These are phyloP conservation scores for Venturia aucupariae DNA, from an alignment of 2,329 filamentous ascomycete genomes.

Conservation along the genomic window DNA sequence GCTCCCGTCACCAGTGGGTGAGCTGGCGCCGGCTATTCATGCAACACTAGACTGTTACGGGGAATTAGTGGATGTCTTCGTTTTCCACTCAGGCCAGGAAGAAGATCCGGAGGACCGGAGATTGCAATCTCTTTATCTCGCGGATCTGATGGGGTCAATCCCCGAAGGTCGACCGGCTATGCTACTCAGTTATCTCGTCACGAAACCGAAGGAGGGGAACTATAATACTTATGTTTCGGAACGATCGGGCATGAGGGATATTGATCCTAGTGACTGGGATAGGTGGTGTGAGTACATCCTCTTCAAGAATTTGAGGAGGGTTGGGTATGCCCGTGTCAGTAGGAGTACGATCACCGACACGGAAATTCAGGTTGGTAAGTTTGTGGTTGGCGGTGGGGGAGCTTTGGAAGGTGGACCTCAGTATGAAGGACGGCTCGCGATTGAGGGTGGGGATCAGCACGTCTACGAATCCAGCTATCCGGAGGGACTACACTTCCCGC, in stretches of 20 bases:
- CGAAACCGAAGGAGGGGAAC: conserved; percentile 81
- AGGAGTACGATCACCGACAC: conserved; percentile 92
- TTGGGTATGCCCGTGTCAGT: conserved; percentile 83
- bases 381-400: conserved; percentile 13
- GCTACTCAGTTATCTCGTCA: conserved; percentile 85
- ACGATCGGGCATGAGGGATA: conserved; percentile 84
- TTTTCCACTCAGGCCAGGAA: conserved; percentile 98
- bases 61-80: conserved; percentile 81
- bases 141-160: conserved; percentile 70
- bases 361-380: conserved; percentile 67
- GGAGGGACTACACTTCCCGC: conserved; percentile 71
- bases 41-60: conserved; percentile 94
- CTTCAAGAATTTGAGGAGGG: conserved; percentile 77
- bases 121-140: conserved; percentile 76
- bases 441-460: conserved; percentile 61
- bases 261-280: conserved; percentile 89
- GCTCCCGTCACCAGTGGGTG: conserved; percentile 84
- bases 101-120: conserved; percentile 89
- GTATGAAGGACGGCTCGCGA: conserved; percentile 59
- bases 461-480: conserved; percentile 67
- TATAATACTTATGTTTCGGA: conserved; percentile 93
- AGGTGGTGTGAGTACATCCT: conserved; percentile 99
- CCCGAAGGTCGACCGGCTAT: conserved; percentile 66
- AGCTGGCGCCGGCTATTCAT: conserved; percentile 90
- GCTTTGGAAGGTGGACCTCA: not conserved